Base-by-base conservation (phyloP, 768 basidiomycete genomes). In the Mycena latifolia region DNA sequence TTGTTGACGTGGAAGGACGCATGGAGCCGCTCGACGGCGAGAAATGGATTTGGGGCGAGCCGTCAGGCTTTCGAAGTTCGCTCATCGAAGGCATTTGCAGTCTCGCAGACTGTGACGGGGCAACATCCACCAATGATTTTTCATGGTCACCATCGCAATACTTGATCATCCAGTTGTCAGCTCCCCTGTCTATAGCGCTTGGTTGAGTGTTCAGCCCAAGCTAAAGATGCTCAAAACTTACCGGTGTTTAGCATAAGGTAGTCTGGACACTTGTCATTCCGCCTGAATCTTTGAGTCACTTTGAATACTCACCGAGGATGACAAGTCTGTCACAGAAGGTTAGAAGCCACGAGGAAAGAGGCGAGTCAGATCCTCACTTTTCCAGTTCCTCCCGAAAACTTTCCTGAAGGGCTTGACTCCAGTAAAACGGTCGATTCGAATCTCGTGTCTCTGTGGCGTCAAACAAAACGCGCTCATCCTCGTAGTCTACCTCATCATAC, bases 111-210 rank as follows among this genome's bases (percentile, higher is more conserved):
- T 88, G 88, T 46, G 91, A 87, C 12, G 93, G 93, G 1, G 92
- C 93, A 27, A 93, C 88, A 63, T 93, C 91, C 29, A 95, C 89
- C 47, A 92, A 82, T 0, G 89, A 79, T 74, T 92, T 93, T 68
- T 93, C 92, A 62, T 92, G 91, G 43, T 88, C 89, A 47, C 86
- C 90, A 78, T 93, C 92, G 74, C 94, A 95, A 74, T 90, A 93
- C 76, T 93, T 95, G 78, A 95, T 92, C 94, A 95, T 95, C 77
- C 92, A 95, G 76, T 95, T 94, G 80, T 95, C 94, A 1, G 93
- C 90, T 10, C 69, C 69, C 51, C 7, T 45, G 45, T 20, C 45
- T 43, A 12, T 20, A 43, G 41, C 18, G 41, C 15, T 39, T 43
- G 8, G 11, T 43, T 43, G 18, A 43, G n/a, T 43, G n/a, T 11